These are phyloP conservation scores for Phycomyces nitens DNA, from an alignment of 192 early-diverging fungal genomes.

Conservation along the genomic window DNA sequence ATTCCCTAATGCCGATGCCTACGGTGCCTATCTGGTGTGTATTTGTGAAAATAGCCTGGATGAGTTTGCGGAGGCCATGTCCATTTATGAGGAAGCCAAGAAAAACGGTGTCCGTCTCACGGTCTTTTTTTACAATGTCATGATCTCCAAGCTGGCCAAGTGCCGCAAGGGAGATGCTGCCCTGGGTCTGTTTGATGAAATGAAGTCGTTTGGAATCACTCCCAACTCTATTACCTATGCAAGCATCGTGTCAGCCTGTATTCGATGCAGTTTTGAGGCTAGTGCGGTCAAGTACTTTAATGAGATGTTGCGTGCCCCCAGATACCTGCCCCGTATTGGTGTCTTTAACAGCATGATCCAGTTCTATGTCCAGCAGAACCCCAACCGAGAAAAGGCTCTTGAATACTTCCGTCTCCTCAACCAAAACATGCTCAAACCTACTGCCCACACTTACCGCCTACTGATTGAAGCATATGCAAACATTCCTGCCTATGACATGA, in stretches of 20 bases:
- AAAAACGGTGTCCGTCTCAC: conserved; percentile 45
- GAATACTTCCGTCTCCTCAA: conserved; percentile 43
- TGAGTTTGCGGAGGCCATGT: conserved; percentile 44
- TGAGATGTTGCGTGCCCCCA: conserved; percentile 43
- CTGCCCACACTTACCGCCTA: conserved; percentile 52
- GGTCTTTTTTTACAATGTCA: conserved; percentile 56
- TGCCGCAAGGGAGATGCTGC: conserved; percentile 48
- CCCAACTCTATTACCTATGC: conserved; percentile 58
- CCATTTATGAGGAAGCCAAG: conserved; percentile 52
- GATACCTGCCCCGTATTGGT: conserved; percentile 51
- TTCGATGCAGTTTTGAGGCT: conserved; percentile 44
- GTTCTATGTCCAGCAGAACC: conserved; percentile 50
- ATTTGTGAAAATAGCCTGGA: conserved; percentile 40
- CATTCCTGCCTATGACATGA: conserved; percentile 53
- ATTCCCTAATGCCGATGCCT: conserved; percentile 48
- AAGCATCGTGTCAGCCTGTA: conserved; percentile 53
- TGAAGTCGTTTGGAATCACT: conserved; percentile 42
- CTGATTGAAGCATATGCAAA: conserved; percentile 54
- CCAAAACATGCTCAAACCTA: conserved; percentile 36
- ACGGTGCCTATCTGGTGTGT: conserved; percentile 46
- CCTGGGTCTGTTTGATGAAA: conserved; percentile 49
- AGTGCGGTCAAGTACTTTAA: conserved; percentile 42
- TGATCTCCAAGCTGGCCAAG: conserved; percentile 55
- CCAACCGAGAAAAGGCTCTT: conserved; percentile 44
- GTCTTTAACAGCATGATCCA: conserved; percentile 59